A percentile compares a stretch with the other conserved stretches of the same genome.
Evolutionary conservation across 2,329 filamentous ascomycete genomes (phyloP).

Genomic region (Ambrosiella beaveri): DNA sequence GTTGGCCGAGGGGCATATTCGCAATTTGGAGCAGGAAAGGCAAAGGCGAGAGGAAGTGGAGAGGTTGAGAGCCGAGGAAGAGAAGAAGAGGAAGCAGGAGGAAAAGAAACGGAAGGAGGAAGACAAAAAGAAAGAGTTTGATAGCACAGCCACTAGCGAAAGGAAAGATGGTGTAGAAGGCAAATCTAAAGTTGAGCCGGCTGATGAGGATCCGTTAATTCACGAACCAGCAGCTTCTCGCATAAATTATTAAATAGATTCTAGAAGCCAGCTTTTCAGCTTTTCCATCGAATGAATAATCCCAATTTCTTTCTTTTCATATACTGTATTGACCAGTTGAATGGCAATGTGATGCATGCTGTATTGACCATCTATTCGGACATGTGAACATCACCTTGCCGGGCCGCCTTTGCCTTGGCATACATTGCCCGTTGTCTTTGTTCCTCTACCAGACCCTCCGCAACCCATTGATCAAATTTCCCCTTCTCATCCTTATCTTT

Average conservation of each 20-base stretch:
- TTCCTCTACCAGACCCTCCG: neutral
- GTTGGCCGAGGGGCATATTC: conserved; percentile 48
- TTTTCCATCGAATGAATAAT: too few species aligned
- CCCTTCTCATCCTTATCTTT: conserved; percentile 51
- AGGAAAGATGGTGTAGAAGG: neutral
- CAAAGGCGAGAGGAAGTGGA: conserved; percentile 19
- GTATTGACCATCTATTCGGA: conserved; percentile 9
- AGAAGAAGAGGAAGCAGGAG: conserved; percentile 2
- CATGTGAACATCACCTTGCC: conserved; percentile 28
- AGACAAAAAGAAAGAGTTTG: neutral
- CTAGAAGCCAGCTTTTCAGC: too few species aligned
- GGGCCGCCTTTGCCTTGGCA: conserved; percentile 20
- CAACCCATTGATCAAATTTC: conserved; percentile 48
- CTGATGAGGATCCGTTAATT: neutral
- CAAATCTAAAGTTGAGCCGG: neutral
- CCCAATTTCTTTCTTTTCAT: too few species aligned
- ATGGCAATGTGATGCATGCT: too few species aligned
- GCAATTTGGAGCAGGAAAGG: conserved; percentile 36
- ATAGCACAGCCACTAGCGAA: neutral
- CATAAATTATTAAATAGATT: too few species aligned
- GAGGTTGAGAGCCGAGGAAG: conserved; percentile 16
- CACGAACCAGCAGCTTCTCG: too few species aligned
- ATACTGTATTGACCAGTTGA: too few species aligned
- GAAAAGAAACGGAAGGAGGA: neutral
- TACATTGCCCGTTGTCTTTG: conserved; percentile 22